Percentiles rank a stretch among this genome's conserved stretches.
phyloP scores from a whole-genome alignment of 805 yeast genomes.

The Suhomyces sp. region DNA sequence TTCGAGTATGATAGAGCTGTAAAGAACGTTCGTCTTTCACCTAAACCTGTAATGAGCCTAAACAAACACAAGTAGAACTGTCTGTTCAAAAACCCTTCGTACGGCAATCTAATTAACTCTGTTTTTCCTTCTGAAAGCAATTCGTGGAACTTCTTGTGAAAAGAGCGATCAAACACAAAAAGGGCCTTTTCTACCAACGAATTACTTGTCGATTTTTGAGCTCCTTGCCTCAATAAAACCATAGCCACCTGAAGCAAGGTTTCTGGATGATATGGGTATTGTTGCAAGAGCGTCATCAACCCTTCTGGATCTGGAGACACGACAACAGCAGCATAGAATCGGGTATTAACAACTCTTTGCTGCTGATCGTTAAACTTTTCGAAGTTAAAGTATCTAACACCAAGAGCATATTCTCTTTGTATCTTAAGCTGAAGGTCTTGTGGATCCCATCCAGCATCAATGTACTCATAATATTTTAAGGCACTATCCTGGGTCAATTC shows the following conservation, averaged over 20 bases:
- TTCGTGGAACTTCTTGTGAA: constrained; percentile 56
- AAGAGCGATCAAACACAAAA: constrained; percentile 75
- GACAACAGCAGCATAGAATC: constrained; percentile 63
- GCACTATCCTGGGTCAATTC: constrained; percentile 45
- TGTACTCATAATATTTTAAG: constrained; percentile 31
- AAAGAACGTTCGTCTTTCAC: constrained; percentile 71
- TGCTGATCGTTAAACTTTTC: constrained; percentile 29
- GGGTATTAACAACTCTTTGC: constrained; percentile 43
- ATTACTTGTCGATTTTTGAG: constrained; percentile 62
- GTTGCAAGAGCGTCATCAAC: constrained; percentile 55
- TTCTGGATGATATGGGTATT: constrained; percentile 72
- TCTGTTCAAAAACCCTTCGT: constrained; percentile 70
- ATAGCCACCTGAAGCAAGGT: constrained; percentile 77
- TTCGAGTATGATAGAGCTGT: constrained; percentile 81
- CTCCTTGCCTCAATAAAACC: constrained; percentile 74
- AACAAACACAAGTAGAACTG: constrained; percentile 74
- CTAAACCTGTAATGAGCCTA: constrained; percentile 66
- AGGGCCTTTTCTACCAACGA: constrained; percentile 75
- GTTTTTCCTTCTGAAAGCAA: constrained; percentile 46
- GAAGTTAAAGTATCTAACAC: constrained; percentile 60
- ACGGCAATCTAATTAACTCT: constrained; percentile 69
- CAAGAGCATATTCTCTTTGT: constrained; percentile 34
- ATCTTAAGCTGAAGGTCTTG: constrained; percentile 29
- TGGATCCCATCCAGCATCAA: constrained; percentile 30
- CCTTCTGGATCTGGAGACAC: constrained; percentile 80